Base-by-base conservation (phyloP, 805 yeast genomes). In the Pichia gijzeniarum region DNA sequence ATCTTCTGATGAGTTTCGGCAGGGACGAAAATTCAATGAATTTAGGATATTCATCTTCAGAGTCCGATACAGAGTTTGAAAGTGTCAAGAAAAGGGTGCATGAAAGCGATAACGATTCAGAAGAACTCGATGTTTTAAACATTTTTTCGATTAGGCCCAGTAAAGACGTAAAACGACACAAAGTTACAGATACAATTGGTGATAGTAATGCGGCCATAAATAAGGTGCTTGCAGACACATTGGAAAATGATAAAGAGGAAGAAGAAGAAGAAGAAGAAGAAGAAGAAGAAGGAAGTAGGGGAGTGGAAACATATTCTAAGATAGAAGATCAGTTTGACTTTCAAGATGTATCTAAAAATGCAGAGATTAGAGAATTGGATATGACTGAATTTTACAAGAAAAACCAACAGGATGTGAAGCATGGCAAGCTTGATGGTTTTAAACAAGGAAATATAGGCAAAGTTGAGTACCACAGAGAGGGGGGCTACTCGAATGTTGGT, bases 301-400 rank as follows among this genome's bases (percentile, higher is more conserved):
- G n/a, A n/a, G n/a, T n/a, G n/a, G n/a, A n/a, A n/a, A n/a, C n/a
- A n/a, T n/a, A n/a, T n/a, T n/a, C n/a, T n/a, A n/a, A n/a, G n/a
- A n/a, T n/a, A n/a, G n/a, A n/a, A n/a, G n/a, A n/a, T n/a, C n/a
- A n/a, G n/a, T n/a, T n/a, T n/a, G n/a, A n/a, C n/a, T 33, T 46
- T 4, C 14, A 18, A 14, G 33, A 30, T 8, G 5, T 38, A 20
- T 47, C 46, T 14, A 12, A 31, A 12, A 31, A 17, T 33, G 42
- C 63, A 12, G 48, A 62, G 14, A 51, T 67, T 12, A 39, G 62
- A 9, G 72, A 70, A 18, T 59, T 69, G 48, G 56, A 60, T 44
- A 61, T 72, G 52, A 62, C 58, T 40, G 58, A 64, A 12, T 71
- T 70, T 47, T 72, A 72, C 45, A 42, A 53, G 12, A 48, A 56